Base-by-base conservation (phyloP, 306 rosid species). In the Lathyrus oleraceus region DNA sequence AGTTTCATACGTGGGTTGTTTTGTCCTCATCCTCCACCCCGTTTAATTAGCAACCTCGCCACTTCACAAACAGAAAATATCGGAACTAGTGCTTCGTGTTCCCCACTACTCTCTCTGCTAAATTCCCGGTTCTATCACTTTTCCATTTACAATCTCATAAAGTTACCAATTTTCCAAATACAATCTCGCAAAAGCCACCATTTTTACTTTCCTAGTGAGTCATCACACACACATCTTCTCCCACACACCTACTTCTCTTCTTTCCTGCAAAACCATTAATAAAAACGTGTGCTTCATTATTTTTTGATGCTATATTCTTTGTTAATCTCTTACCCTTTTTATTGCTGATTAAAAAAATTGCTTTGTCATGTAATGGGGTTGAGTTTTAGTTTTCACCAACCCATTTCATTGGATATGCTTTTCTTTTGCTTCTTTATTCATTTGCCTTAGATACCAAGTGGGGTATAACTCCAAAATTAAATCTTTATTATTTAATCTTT, bases 331-430 rank as follows among this genome's bases (percentile, higher is more conserved):
- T 40, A 30, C 32, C 65, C 65, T 49, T 74, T 78, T 52, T 52
- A 30, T 63, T 73, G 60, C 58, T 69, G 56, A 16, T 7, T n/a
- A 1, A 0, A 53, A 4, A 17, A 38, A 39, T 19, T 79, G 83
- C 7, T 21, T 47, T 70, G 44, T 19, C 54, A 71, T 61, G 49
- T 54, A 54, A 49, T 63, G 67, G 54, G 73, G 52, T 61, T 58
- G 54, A 65, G 63, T 61, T 59, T 67, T 2, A 38, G 78, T 65
- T 70, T 59, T 70, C 73, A 65, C 53, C 10, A 52, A 38, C 62
- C 38, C 71, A 47, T 79, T 71, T 68, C 79, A 42, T 45, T 69
- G 79, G 81, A 82, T 79, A 79, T 79, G 74, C 84, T 43, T 82
- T 80, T 75, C 76, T 52, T 77, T 67, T 49, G 57, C 65, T 64